A percentile compares a stretch with the other conserved stretches of the same genome.
Evolutionary conservation across 2,329 filamentous ascomycete species (phyloP).

Genomic region (Colletotrichum karsti): DNA sequence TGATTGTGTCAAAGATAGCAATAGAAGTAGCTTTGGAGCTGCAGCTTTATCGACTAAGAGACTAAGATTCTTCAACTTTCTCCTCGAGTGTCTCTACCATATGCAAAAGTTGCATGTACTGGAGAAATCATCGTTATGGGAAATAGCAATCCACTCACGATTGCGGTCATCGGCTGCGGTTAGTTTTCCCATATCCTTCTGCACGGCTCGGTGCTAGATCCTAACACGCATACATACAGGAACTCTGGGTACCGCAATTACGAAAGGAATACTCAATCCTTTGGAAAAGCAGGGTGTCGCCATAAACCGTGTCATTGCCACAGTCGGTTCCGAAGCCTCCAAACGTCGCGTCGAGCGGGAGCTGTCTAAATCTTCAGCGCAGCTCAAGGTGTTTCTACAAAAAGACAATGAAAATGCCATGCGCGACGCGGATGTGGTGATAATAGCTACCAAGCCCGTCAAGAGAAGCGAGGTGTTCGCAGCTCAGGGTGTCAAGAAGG

Average conservation of each 20-base stretch:
- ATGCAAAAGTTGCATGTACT: fast-evolving
- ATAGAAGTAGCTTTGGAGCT: background rate
- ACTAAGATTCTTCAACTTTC: fast-evolving
- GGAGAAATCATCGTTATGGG: background rate
- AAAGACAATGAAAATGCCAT: background rate
- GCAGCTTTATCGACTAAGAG: background rate
- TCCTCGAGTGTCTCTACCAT: background rate
- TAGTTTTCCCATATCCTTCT: background rate
- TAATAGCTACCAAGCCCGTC: background rate
- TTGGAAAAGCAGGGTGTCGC: background rate
- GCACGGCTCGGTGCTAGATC: fast-evolving
- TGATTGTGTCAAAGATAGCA: background rate
- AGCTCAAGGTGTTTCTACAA: background rate
- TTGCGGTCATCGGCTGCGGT: background rate
- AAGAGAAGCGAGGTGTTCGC: background rate
- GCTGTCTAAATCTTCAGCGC: background rate
- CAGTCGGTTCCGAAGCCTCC: background rate
- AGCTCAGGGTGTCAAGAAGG: background rate
- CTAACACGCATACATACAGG: background rate
- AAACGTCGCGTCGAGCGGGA: background rate
- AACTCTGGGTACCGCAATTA: background rate
- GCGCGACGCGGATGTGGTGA: background rate
- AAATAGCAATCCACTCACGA: background rate
- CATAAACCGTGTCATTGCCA: background rate
- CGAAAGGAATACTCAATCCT: background rate